Percentiles rank a stretch among this genome's conserved stretches.
phyloP scores from a whole-genome alignment of 139 green algal genomes.

The Dunaliella primolecta region DNA sequence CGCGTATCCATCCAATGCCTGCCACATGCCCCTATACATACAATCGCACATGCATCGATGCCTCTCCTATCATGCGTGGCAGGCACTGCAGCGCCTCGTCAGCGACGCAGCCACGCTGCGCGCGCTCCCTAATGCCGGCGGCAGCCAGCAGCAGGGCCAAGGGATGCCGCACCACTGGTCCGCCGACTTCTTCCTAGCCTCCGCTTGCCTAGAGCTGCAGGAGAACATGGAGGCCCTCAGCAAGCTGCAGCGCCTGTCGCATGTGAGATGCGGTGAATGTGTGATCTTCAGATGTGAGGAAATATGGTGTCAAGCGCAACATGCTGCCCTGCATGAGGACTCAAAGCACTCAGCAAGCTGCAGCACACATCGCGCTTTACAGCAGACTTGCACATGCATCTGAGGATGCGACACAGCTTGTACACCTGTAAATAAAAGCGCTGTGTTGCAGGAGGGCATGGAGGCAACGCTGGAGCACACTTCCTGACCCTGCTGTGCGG shows the following conservation, averaged over 20 bases:
- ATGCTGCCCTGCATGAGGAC: neutral
- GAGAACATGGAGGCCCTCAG: constrained; percentile 65
- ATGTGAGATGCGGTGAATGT: constrained; percentile 21
- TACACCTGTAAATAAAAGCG: neutral
- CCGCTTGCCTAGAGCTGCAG: constrained; percentile 60
- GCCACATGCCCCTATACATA: too few species aligned
- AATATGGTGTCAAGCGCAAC: neutral
- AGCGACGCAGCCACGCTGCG: constrained; percentile 18
- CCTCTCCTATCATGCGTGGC: too few species aligned
- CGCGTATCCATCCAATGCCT: too few species aligned
- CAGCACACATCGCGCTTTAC: too few species aligned
- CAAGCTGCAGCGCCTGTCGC: constrained; percentile 51
- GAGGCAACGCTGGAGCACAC: too few species aligned
- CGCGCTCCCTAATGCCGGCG: neutral
- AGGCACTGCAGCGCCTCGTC: constrained; percentile 67
- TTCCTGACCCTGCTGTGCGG: too few species aligned
- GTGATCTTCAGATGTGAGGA: neutral
- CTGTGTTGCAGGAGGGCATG: neutral
- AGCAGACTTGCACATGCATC: neutral
- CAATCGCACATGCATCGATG: too few species aligned
- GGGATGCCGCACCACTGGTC: constrained; percentile 73
- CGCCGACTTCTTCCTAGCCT: constrained; percentile 72
- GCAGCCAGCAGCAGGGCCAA: too few species aligned
- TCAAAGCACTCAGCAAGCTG: neutral
- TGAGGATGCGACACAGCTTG: neutral